Percentiles rank a stretch among this genome's conserved stretches.
Evolutionary conservation across 2,329 filamentous ascomycete genomes (phyloP).

Genomic region (Phaeosphaeriaceae sp.): DNA sequence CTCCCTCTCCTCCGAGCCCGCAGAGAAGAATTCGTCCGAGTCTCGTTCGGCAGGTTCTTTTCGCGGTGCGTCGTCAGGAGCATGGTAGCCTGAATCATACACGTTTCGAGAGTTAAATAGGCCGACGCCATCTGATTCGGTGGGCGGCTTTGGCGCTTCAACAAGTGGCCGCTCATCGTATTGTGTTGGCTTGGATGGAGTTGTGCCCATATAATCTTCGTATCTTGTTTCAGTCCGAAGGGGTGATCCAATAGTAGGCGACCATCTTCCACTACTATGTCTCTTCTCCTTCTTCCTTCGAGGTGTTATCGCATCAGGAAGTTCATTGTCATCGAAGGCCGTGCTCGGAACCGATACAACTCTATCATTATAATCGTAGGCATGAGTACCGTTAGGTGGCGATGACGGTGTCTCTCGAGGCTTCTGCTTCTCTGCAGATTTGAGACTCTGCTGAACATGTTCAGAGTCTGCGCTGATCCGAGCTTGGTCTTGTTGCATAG

Average conservation of each 20-base stretch:
- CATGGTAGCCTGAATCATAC: slow-evolving; percentile 43
- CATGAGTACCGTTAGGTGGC: slow-evolving; percentile 25
- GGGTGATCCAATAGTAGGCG: slow-evolving; percentile 52
- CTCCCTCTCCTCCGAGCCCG: slow-evolving; percentile 39
- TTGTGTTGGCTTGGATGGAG: slow-evolving; percentile 5
- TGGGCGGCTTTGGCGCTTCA: slow-evolving; percentile 24
- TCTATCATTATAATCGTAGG: slow-evolving; percentile 20
- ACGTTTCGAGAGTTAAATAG: slow-evolving; percentile 22
- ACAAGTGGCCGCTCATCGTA: slow-evolving; percentile 20
- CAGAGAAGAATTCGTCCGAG: slow-evolving; percentile 43
- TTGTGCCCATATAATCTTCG: slow-evolving; percentile 52
- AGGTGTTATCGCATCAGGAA: slow-evolving; percentile 46
- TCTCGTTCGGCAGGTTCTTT: slow-evolving; percentile 33
- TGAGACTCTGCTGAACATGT: slow-evolving; percentile 32
- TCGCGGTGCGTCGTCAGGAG: slow-evolving; percentile 34
- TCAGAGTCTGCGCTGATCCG: slow-evolving; percentile 36
- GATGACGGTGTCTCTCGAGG: slow-evolving; percentile 17
- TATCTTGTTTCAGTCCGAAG: slow-evolving; percentile 53
- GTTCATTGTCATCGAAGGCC: slow-evolving; percentile 43
- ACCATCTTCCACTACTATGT: slow-evolving; percentile 49
- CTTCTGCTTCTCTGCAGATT: slow-evolving; percentile 27
- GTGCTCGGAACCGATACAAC: slow-evolving; percentile 37
- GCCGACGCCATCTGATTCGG: slow-evolving; percentile 19
- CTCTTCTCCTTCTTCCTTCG: slow-evolving; percentile 58
- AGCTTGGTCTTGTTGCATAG: slow-evolving; percentile 44